Base-by-base conservation (phyloP, 2,329 filamentous ascomycete genomes). In the Aspergillus carbonarius region DNA sequence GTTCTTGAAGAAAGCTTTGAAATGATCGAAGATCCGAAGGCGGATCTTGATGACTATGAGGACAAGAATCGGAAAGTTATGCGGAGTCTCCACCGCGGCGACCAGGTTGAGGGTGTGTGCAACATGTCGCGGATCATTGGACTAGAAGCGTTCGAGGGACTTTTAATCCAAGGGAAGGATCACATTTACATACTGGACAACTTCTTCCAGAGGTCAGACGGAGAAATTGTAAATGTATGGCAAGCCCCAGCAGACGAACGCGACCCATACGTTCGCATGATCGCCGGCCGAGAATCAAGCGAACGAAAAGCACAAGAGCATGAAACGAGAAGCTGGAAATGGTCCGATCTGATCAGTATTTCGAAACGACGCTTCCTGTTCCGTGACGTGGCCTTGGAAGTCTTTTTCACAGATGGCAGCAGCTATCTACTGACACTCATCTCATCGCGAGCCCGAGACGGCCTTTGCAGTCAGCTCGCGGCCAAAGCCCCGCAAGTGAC, bases 1-100 rank as follows among this genome's bases (percentile, higher is more conserved):
- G 74, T 81, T 9, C 79, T 88, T 0, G 95, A 97, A 58, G 95
- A 98, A 47, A 96, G 96, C 65, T 99, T 96, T 70, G 95, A 99
- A 76, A 86, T 99, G 64, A 89, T 99, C 6, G 93, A 98, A 60
- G 93, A 97, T 61, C 93, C 93, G 0, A 92, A 92, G 68, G 90
- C 93, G 57, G 86, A 89, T 40, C 85, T 91, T 25, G 92, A 95
- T 65, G 88, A 88, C 1, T 96, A 96, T 62, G 96, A 99, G 75
- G 96, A 99, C 74, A 98, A 97, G 79, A 98, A 99, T 70, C 86
- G 96, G 46, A 97, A 97, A 74, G 93, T 99, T 46, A 96, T 98
- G 92, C 86, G 95, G 53, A 93, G 92, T 63, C 82, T 99, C 10
- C 89, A 96, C 66, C 89, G 90, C 12, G 92, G 93, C 5, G 95